Percentiles rank a stretch among this genome's conserved stretches.
Evolutionary conservation across 805 yeast species (phyloP).

Genomic region (Candida nemodendra): DNA sequence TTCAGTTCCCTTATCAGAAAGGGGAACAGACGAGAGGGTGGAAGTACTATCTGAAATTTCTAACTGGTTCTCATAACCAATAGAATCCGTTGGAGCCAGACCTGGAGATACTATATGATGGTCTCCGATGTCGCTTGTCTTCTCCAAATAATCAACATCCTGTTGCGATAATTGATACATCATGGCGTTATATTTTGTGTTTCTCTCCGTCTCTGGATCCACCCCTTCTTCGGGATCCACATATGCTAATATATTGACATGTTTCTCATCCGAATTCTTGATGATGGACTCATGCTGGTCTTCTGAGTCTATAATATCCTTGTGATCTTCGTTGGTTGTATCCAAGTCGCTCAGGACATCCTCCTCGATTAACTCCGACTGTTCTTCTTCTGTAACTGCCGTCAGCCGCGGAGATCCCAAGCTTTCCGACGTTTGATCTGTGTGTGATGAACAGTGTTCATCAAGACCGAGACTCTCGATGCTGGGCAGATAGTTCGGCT

Average conservation of each 20-base stretch:
- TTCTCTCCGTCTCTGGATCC: conserved; percentile 29
- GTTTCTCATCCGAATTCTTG: conserved; percentile 11
- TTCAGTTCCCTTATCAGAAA: conserved; percentile 5
- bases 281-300: too few species aligned
- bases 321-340: too few species aligned
- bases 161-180: conserved; percentile 25
- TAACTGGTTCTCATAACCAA: background rate
- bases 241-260: conserved; percentile 10
- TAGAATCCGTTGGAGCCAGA: conserved; percentile 7
- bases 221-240: conserved; percentile 21
- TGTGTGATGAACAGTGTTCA: background rate
- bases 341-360: too few species aligned
- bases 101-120: conserved; percentile 20
- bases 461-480: conserved; percentile 12
- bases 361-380: conserved; percentile 3
- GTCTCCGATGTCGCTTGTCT: conserved; percentile 9
- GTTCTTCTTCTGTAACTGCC: conserved; percentile 3
- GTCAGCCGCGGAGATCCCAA: background rate
- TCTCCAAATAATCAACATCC: conserved; percentile 15
- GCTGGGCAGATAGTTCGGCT: conserved; percentile 12
- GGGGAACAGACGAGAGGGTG: background rate
- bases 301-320: too few species aligned
- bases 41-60: background rate
- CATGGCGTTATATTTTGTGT: conserved; percentile 30
- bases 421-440: too few species aligned